Conservation (phyloP, 441 rosid species). For the Kokia cookei region DNA sequence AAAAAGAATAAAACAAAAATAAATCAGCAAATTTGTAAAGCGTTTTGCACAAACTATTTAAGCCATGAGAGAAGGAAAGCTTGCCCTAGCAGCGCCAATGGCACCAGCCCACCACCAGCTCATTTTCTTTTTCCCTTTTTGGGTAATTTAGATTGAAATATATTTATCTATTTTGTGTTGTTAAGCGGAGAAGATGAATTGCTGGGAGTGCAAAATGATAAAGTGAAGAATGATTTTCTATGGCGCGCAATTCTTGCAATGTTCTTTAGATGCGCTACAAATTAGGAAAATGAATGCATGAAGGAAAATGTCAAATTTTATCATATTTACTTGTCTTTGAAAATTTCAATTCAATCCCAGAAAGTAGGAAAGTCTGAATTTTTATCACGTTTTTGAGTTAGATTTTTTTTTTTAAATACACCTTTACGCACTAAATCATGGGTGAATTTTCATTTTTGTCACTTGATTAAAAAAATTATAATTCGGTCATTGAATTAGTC, state of each 20-base stretch:
- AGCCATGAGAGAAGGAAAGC: not conserved
- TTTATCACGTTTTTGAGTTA: no score
- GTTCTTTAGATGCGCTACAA: not conserved
- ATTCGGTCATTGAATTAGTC: no score
- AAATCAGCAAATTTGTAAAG: not conserved
- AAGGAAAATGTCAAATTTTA: not conserved
- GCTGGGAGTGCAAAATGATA: not conserved
- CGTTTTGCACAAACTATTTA: no score
- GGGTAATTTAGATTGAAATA: not conserved
- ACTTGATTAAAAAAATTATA: no score
- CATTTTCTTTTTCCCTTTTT: not conserved
- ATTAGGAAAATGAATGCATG: not conserved
- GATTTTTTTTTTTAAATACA: no score
- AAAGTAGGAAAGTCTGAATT: no score
- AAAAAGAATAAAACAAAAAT: not conserved
- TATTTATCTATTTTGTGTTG: not conserved
- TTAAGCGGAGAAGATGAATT: not conserved
- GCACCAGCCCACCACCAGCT: slow-evolving; percentile 60
- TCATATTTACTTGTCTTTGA: no score
- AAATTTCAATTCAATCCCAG: no score
- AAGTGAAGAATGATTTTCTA: not conserved
- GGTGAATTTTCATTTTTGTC: no score
- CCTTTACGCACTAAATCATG: no score
- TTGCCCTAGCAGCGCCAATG: slow-evolving; percentile 57
- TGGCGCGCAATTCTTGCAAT: not conserved